Evolutionary conservation across 73 alveolate species (phyloP), one percentile per base, ranked within the genome.

Genomic region (Paramecium caudatum): DNA sequence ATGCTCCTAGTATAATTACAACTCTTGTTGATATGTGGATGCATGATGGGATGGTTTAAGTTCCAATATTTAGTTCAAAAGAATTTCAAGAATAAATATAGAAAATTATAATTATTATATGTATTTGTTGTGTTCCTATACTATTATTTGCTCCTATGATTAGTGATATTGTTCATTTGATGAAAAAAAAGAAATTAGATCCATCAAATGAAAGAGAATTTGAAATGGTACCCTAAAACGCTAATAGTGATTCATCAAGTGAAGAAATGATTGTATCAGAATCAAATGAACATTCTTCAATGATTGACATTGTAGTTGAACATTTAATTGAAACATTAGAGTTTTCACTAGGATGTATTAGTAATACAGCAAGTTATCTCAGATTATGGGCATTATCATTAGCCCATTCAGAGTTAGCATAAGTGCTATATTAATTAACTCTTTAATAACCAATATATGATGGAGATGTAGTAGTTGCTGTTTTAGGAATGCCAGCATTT

Each of bases 381-480:
- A 97, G 99, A 93, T 95, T 98, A 15, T 98, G 99, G 99, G 99
- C 99, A 17, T 95, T 98, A 41, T 93, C 98, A 9, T 97, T 98
- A 17, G 99, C 99, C 8, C 99, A 98, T 93, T 95, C 99, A 13
- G 98, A 98, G 85, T 94, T 98, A 39, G 96, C 99, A 6, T 94
- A 92, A 39, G 99, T 98, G 3, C 95, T 98, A 93, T 95, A 96
- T 91, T 99, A 96, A 69, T 95, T 97, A 43, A 90, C 98, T 13
- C 78, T 98, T 37, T 81, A 91, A 32, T 95, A 91, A 46, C 82
- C 96, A 43, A 92, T 97, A 2, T 94, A 95, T 21, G 82, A 69
- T 9, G 63, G 81, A 50, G 86, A 93, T 50, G 91, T 94, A 82
- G 21, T 93, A 25, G 61, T 90, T 46, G 47, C 93, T 13, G 88